Evolutionary conservation across 257 asterid genomes (phyloP), one percentile per base, ranked within the genome.

Genomic region (Ajuga chamaepitys): DNA sequence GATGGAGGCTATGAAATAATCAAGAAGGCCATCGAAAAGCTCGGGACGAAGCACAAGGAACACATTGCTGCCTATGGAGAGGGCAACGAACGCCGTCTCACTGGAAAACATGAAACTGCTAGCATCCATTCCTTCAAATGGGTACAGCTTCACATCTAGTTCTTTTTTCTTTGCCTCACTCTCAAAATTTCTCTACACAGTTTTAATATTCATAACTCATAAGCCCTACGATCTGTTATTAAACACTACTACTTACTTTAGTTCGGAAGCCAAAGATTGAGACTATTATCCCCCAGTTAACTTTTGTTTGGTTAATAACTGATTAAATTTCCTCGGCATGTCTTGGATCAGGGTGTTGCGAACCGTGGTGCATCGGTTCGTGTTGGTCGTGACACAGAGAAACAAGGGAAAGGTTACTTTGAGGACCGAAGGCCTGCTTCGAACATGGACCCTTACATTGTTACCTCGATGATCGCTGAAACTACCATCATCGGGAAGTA

Each of bases 391-490:
- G 96, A 90, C 47, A 90, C 95, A 0, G 97, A 90, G 87, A 87
- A 64, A 60, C 88, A 83, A 8, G 97, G 96, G 11, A 87, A 85
- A 60, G 97, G 97, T 0, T 90, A 90, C 78, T 90, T 90, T 9
- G 97, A 90, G 81, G 96, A 90, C 63, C 69, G 96, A 64, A 77
- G 97, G 73, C 97, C 97, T 1, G 89, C 97, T 76, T 90, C 97
- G 1, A 90, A 87, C 80, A 90, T 90, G 97, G 97, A 90, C 54
- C 97, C 97, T 0, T 90, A 87, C 42, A 52, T 74, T 10, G 96
- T 90, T 44, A 90, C 97, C 51, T 76, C 90, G 21, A 87, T 90
- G 97, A 88, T 90, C 44, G 96, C 95, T 12, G 91, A 90, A 66
- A 90, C 96, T 22, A 90, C 97, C 58, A 45, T 90, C 30, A 78